Evolutionary conservation across 306 rosid genomes (phyloP).

Genomic region (Acacia crassicarpa): DNA sequence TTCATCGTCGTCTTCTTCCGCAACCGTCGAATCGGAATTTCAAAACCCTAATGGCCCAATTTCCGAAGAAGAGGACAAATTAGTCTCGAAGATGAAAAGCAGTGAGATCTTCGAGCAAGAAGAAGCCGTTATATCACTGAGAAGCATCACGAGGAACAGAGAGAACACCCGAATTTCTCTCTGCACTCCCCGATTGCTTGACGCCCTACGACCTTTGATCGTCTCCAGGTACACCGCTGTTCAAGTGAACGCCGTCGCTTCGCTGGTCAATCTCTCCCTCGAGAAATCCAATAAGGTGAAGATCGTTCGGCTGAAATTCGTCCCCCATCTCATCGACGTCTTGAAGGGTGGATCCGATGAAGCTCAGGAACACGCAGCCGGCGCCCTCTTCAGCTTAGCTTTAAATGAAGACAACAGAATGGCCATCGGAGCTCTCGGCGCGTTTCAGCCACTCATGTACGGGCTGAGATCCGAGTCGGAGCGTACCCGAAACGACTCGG

Average conservation of each 20-base stretch:
- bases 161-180: conserved; percentile 62
- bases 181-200: conserved; percentile 57
- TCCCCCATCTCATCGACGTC: conserved; percentile 66
- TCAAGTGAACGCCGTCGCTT: conserved; percentile 76
- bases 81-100: conserved; percentile 53
- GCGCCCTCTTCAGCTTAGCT: conserved; percentile 84
- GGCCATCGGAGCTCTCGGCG: conserved; percentile 91
- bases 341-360: conserved; percentile 65
- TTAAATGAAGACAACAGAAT: conserved; percentile 81
- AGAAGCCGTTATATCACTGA: conserved; percentile 54
- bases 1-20: conserved; percentile 63
- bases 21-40: conserved; percentile 37
- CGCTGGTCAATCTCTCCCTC: conserved; percentile 79
- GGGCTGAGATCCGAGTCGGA: conserved; percentile 73
- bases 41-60: conserved; percentile 41
- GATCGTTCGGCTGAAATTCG: conserved; percentile 80
- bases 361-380: conserved; percentile 95
- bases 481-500: conserved; percentile 77
- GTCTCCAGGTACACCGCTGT: conserved; percentile 60
- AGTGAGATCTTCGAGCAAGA: conserved; percentile 68
- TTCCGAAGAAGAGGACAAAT: conserved; percentile 49
- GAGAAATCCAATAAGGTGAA: conserved; percentile 79
- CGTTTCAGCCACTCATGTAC: conserved; percentile 78
- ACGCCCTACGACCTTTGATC: conserved; percentile 46
- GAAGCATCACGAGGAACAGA: conserved; percentile 58